Base-by-base conservation (phyloP, 2,329 filamentous ascomycete genomes). In the Calonectria ilicicola region DNA sequence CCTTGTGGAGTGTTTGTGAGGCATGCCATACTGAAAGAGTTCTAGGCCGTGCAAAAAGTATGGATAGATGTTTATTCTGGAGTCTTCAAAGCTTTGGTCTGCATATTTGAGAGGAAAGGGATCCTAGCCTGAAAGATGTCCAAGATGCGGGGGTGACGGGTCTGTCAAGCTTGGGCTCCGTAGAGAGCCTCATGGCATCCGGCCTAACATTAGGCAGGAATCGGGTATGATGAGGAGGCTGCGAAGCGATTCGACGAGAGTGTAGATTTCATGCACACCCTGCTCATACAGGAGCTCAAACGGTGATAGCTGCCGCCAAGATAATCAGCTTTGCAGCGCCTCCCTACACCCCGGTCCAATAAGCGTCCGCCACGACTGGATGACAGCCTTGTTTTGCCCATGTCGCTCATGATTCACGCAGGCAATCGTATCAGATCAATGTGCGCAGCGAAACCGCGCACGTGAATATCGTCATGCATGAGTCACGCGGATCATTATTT, bases 1-100 rank as follows among this genome's bases (percentile, higher is more conserved):
- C 72, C 72, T 10, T 35, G 46, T 19, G 70, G 32, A 7, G 69
- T 71, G 23, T 32, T 60, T 8, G 72, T 73, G 35, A 65, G 47
- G 15, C 64, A 60, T 4, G 60, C 60, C 70, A 72, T 72, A 14
- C 19, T 17, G 6, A n/a, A 38, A 58, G 10, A 19, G 47, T 38
- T 40, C 46, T 23, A 47, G 17, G n/a, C 19, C 7, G 21, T 19
- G 23, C n/a, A 35, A 23, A 35, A 27, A 66, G n/a, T 65, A 15
- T 58, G n/a, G 19, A 15, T 56, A 5, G 26, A 53, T 42, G 38
- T 9, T 23, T 49, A 14, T 66, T 40, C 46, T 26, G 12, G 38
- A 56, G n/a, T 23, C 26, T 29, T 19, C 17, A 26, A 44, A 26
- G 53, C 14, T 32, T 12, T 5, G 15, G 19, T 12, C 17, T 35